These are phyloP conservation scores for Scenedesmus sp. DNA, from an alignment of 163 green algal species.

Conservation along the genomic window DNA sequence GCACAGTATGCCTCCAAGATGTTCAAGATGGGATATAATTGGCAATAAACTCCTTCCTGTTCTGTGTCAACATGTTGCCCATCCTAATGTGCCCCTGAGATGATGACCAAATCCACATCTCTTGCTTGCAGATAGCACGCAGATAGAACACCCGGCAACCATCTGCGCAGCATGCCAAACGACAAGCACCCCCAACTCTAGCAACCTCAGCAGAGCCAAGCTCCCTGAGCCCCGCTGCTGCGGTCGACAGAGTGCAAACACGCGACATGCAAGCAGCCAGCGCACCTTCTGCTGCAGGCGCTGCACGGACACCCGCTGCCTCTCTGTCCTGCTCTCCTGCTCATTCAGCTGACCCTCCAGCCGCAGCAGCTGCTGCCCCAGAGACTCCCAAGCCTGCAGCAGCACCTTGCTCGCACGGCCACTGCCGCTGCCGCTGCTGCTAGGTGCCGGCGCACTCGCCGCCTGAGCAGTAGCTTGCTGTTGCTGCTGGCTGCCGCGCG, in stretches of 20 bases:
- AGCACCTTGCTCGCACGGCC: conserved; percentile 35
- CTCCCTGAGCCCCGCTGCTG: not conserved
- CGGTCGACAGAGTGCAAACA: not conserved
- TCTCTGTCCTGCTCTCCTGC: conserved; percentile 47
- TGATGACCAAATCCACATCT: no score
- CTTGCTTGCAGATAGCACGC: no score
- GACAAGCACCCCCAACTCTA: not conserved
- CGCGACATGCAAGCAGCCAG: not conserved
- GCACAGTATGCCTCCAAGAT: no score
- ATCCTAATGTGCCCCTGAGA: no score
- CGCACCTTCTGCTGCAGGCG: conserved; percentile 44
- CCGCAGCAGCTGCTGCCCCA: conserved; percentile 48
- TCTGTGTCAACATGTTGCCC: no score
- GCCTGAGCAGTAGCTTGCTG: not conserved
- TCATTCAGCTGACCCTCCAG: conserved; percentile 51
- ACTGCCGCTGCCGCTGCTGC: conserved; percentile 12
- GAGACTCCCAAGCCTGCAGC: conserved; percentile 38
- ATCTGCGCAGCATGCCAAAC: no score
- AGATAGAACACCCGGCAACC: no score
- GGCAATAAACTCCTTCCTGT: no score
- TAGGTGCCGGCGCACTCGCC: not conserved
- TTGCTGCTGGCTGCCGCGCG: not conserved
- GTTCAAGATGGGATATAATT: no score
- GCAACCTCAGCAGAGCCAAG: not conserved
- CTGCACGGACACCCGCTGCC: conserved; percentile 41